These are phyloP conservation scores for Penicillium steckii DNA, from an alignment of 495 filamentous ascomycete species.

Conservation along the genomic window DNA sequence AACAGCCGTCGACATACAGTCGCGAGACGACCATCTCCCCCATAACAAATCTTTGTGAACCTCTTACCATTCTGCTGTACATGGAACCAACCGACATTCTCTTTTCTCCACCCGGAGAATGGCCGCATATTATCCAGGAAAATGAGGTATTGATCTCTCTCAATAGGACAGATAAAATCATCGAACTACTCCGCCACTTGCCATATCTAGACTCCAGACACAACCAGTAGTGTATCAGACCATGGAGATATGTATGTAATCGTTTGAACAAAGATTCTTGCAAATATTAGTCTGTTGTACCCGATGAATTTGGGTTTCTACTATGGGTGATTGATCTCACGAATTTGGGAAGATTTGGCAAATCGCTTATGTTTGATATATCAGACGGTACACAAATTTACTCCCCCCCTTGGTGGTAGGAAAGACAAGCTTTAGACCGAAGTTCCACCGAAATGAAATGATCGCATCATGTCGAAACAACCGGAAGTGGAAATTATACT, in stretches of 20 bases:
- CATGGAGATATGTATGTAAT: background rate
- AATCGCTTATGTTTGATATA: background rate
- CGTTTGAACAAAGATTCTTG: background rate
- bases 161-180: background rate
- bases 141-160: background rate
- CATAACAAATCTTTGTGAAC: background rate
- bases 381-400: background rate
- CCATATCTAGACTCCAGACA: conserved; percentile 1
- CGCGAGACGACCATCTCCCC: background rate
- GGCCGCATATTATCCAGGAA: conserved; percentile 1
- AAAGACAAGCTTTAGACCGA: no score
- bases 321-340: conserved; percentile 1
- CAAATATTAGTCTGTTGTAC: background rate
- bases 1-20: background rate
- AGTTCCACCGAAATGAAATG: no score
- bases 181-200: background rate
- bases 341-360: background rate
- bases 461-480: no score
- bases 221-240: background rate
- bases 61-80: background rate
- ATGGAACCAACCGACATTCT: background rate
- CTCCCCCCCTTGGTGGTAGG: no score
- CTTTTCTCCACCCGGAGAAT: background rate
- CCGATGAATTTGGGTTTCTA: background rate
- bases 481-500: no score